Conservation (phyloP, 2,329 filamentous ascomycete species). For the Colletotrichum liaoningense region DNA sequence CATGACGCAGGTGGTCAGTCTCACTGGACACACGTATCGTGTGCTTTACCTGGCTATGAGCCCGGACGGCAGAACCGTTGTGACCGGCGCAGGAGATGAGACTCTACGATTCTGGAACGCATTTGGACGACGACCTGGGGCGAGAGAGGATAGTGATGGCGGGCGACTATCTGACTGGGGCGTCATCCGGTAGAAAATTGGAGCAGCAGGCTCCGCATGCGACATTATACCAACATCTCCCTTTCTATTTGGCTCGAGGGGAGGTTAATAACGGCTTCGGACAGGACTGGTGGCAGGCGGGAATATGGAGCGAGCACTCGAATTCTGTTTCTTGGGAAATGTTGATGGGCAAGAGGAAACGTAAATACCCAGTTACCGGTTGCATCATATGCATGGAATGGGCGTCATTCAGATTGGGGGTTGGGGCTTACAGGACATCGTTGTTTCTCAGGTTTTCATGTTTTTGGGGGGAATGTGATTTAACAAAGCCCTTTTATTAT, state of each 20-base stretch:
- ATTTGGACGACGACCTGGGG: slow-evolving; percentile 84
- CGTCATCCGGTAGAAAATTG: slow-evolving; percentile 73
- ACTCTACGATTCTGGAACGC: slow-evolving; percentile 97
- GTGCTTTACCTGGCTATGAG: slow-evolving; percentile 98
- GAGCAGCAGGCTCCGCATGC: background rate
- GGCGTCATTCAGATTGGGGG: slow-evolving; percentile 22
- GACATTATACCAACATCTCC: slow-evolving; percentile 7
- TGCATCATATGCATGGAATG: slow-evolving; percentile 34
- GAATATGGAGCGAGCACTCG: slow-evolving; percentile 14
- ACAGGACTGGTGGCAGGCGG: background rate
- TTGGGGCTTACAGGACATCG: background rate
- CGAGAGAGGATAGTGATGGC: slow-evolving; percentile 74
- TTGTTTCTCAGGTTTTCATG: slow-evolving; percentile 3
- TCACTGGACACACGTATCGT: slow-evolving; percentile 96
- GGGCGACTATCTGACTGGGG: slow-evolving; percentile 82
- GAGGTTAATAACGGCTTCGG: slow-evolving; percentile 1
- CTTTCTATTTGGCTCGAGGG: background rate
- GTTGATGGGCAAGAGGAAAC: slow-evolving; percentile 10
- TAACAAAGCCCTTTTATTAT: background rate
- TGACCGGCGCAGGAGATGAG: slow-evolving; percentile 96
- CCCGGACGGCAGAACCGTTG: slow-evolving; percentile 91
- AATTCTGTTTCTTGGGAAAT: slow-evolving; percentile 7
- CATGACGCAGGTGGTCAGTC: slow-evolving; percentile 95
- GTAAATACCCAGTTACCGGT: slow-evolving; percentile 32
- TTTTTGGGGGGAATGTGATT: background rate